Conservation (phyloP, 2,329 filamentous ascomycete genomes). For the Didymella pomorum region DNA sequence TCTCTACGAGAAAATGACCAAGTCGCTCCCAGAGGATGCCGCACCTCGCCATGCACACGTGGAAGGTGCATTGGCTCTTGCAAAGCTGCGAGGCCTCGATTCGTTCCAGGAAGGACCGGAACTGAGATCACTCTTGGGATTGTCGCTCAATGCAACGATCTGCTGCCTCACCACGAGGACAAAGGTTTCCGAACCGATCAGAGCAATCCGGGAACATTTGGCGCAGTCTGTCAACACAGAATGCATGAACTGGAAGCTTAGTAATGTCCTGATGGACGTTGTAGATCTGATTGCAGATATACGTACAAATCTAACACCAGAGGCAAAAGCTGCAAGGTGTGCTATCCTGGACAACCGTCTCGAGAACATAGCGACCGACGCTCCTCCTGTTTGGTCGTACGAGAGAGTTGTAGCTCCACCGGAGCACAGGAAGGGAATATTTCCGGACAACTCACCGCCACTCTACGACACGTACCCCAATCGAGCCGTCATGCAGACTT, state of each 20-base stretch:
- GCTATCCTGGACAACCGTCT: background rate
- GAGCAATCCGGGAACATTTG: background rate
- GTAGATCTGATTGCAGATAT: constrained; percentile 7
- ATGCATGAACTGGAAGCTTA: constrained; percentile 2
- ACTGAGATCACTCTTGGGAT: constrained; percentile 28
- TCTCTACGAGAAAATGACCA: constrained; percentile 41
- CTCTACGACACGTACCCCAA: background rate
- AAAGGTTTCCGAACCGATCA: constrained; percentile 30
- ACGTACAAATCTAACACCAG: background rate
- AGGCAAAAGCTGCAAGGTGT: background rate
- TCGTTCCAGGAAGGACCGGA: constrained; percentile 25
- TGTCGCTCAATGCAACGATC: constrained; percentile 42
- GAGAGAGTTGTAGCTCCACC: background rate
- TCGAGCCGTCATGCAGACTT: constrained; percentile 2
- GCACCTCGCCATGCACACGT: constrained; percentile 32
- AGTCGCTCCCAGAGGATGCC: constrained; percentile 13
- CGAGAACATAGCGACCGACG: background rate
- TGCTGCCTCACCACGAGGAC: constrained; percentile 35
- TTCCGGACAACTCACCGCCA: background rate
- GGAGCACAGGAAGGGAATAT: background rate
- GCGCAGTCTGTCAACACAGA: background rate
- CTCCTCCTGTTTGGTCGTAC: background rate
- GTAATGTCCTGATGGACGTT: background rate
- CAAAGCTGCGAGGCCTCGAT: constrained; percentile 34
- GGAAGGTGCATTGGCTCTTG: constrained; percentile 35